phyloP scores from a whole-genome alignment of 805 yeast genomes.

The Saturnispora dispora region DNA sequence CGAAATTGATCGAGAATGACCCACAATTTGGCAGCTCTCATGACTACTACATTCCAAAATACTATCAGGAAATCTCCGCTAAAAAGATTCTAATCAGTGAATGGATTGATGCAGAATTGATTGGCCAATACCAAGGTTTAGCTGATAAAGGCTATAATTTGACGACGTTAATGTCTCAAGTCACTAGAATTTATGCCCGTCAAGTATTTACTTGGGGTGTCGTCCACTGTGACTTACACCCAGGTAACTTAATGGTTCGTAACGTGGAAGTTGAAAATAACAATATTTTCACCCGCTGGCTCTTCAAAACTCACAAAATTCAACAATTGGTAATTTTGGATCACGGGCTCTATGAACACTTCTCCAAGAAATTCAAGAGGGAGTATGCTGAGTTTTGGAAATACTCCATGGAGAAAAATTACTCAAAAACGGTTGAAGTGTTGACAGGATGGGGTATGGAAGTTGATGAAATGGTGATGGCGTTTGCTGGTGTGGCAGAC shows the following conservation, averaged over 20 bases:
- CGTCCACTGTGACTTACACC: slow-evolving; percentile 73
- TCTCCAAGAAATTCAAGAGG: slow-evolving; percentile 39
- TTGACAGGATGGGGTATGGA: slow-evolving; percentile 62
- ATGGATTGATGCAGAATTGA: slow-evolving; percentile 67
- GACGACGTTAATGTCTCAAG: slow-evolving; percentile 37
- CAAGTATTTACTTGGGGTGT: slow-evolving; percentile 61
- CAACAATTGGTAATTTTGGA: slow-evolving; percentile 63
- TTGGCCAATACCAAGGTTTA: slow-evolving; percentile 39
- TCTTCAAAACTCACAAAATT: slow-evolving; percentile 15
- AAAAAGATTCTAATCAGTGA: slow-evolving; percentile 52
- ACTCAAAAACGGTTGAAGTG: slow-evolving; percentile 37
- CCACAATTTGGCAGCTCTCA: slow-evolving; percentile 23
- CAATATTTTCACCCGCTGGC: slow-evolving; percentile 3
- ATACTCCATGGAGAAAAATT: slow-evolving; percentile 45
- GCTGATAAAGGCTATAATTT: slow-evolving; percentile 32
- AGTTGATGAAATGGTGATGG: slow-evolving; percentile 50
- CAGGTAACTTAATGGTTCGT: slow-evolving; percentile 64
- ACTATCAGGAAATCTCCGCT: slow-evolving; percentile 38
- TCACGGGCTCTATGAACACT: slow-evolving; percentile 61
- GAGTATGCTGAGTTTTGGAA: slow-evolving; percentile 61
- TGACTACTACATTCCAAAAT: slow-evolving; percentile 47
- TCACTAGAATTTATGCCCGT: slow-evolving; percentile 42
- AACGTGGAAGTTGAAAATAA: slow-evolving; percentile 14
- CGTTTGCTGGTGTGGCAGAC: slow-evolving; percentile 22
- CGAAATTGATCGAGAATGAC: slow-evolving; percentile 34